phyloP scores from a whole-genome alignment of 306 rosid genomes.

The Vicia villosa region DNA sequence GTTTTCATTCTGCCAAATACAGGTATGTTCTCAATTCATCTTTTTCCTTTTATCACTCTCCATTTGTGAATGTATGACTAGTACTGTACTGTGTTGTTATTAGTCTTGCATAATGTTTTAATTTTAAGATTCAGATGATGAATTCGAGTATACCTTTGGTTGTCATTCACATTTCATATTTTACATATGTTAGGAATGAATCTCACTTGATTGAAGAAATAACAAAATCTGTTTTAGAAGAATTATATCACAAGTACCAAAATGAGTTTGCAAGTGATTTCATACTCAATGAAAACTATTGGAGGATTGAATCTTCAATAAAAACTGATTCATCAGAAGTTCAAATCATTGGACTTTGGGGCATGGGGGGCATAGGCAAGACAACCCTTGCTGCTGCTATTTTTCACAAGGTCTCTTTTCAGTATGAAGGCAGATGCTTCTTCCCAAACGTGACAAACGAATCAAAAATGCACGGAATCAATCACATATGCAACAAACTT shows the following conservation, averaged over 20 bases:
- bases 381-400: slow-evolving; percentile 18
- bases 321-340: neutral
- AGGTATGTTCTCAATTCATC: neutral
- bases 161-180: neutral
- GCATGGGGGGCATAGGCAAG: slow-evolving; percentile 1
- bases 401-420: neutral
- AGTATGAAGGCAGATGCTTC: slow-evolving; percentile 6
- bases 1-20: neutral
- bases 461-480: neutral
- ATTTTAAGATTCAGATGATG: no score
- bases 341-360: slow-evolving; percentile 23
- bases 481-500: neutral
- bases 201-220: neutral
- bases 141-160: neutral
- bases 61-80: neutral
- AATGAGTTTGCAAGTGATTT: neutral
- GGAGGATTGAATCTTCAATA: neutral
- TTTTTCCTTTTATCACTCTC: no score
- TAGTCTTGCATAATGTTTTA: neutral
- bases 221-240: neutral
- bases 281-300: neutral
- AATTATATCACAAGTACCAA: neutral
- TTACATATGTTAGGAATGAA: neutral
- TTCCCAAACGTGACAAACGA: slow-evolving; percentile 3
- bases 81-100: no score